Percentiles rank a stretch among this genome's conserved stretches.
phyloP scores from a whole-genome alignment of 1,284 basidiomycete genomes.

The Heterobasidion occidentale region DNA sequence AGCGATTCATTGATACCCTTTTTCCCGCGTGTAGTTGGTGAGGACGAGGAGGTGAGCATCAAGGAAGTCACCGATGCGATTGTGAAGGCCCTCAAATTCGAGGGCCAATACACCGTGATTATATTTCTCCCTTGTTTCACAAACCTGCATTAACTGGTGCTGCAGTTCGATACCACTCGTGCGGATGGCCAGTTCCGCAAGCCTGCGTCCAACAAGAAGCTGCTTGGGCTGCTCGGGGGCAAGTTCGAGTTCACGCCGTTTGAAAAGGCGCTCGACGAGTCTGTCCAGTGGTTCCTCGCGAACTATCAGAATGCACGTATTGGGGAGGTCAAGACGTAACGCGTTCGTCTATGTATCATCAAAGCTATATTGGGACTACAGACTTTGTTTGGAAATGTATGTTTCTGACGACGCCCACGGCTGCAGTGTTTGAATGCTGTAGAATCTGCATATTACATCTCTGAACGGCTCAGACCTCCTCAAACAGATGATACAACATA shows the following conservation, averaged over 20 bases:
- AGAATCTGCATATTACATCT: too few species aligned
- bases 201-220: constrained; percentile 86
- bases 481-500: too few species aligned
- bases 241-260: constrained; percentile 84
- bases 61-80: constrained; percentile 79
- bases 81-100: constrained; percentile 69
- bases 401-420: too few species aligned
- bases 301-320: constrained; percentile 63
- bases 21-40: constrained; percentile 51
- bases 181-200: constrained; percentile 90
- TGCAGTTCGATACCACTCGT: constrained; percentile 55
- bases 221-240: constrained; percentile 56
- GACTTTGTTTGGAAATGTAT: too few species aligned
- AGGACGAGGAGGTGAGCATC: constrained; percentile 87
- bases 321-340: constrained; percentile 21
- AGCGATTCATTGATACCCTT: background rate
- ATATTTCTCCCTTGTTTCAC: background rate
- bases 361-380: too few species aligned
- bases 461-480: too few species aligned
- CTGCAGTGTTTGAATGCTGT: too few species aligned
- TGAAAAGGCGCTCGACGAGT: constrained; percentile 62
- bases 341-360: too few species aligned
- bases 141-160: background rate
- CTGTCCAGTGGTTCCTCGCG: constrained; percentile 73
- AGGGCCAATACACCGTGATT: constrained; percentile 62